Evolutionary conservation across 1,284 basidiomycete genomes (phyloP).

Genomic region (Tylopilus orsonianus): DNA sequence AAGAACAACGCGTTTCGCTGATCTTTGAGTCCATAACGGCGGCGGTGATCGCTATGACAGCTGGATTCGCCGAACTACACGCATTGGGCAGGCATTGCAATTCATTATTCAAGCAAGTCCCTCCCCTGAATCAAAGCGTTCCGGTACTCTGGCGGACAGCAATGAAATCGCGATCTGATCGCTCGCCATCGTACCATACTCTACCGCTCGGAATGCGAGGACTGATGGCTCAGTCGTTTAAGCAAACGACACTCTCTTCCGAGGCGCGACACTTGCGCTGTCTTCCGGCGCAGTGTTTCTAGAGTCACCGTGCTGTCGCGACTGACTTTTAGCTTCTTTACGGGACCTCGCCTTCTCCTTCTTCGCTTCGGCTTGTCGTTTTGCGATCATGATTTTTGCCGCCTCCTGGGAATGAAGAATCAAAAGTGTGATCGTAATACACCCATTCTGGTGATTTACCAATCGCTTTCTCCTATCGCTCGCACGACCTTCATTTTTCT

Average conservation of each 20-base stretch:
- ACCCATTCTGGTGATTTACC: slow-evolving; percentile 33
- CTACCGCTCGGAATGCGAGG: slow-evolving; percentile 24
- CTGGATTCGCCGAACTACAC: slow-evolving; percentile 20
- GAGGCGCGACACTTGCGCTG: slow-evolving; percentile 20
- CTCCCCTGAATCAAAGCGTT: slow-evolving; percentile 10
- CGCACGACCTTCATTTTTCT: slow-evolving; percentile 15
- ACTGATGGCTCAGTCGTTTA: slow-evolving; percentile 25
- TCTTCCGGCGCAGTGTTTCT: slow-evolving; percentile 11
- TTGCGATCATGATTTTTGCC: slow-evolving; percentile 26
- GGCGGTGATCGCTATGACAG: slow-evolving; percentile 24
- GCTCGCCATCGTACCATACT: slow-evolving; percentile 14
- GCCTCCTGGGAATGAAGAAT: slow-evolving; percentile 28
- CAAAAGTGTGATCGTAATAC: slow-evolving; percentile 9
- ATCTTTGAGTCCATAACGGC: slow-evolving; percentile 11
- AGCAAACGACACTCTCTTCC: slow-evolving; percentile 35
- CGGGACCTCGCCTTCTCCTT: slow-evolving; percentile 32
- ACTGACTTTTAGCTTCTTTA: slow-evolving; percentile 17
- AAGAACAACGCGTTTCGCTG: slow-evolving; percentile 11
- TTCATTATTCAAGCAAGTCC: slow-evolving; percentile 17
- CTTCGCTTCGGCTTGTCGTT: slow-evolving; percentile 30
- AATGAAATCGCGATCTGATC: slow-evolving; percentile 28
- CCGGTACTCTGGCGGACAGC: slow-evolving; percentile 7
- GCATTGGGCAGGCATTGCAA: slow-evolving; percentile 17
- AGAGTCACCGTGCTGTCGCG: slow-evolving; percentile 13
- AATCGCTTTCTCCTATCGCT: slow-evolving; percentile 24